Evolutionary conservation across 164 flowering plant genomes (phyloP), one percentile per base, ranked within the genome.

Genomic region (Annona cherimola): DNA sequence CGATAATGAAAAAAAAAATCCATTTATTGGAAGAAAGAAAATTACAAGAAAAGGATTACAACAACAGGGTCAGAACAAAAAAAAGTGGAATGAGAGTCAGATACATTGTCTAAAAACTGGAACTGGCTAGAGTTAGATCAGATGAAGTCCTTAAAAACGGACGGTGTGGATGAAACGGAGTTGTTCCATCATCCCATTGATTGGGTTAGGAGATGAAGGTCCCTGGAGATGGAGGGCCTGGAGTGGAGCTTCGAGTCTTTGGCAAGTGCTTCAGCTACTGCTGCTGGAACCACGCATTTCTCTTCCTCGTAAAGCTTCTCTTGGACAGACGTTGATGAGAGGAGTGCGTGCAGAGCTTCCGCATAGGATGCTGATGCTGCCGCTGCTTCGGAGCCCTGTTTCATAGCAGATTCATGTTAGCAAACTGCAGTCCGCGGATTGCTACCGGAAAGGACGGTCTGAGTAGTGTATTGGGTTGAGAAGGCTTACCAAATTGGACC

Each of bases 241-340:
- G 72, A 75, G 45, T 75, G 67, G 6, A 77, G 39, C 9, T 81
- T 73, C 11, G 45, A 61, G 67, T 82, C 71, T 39, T 78, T 72
- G 42, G 76, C 74, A 5, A 87, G n/a, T 26, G 64, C n/a, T 73
- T 79, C 39, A 9, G 85, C 66, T 42, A 80, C 73, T 3, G 72
- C 67, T 59, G 18, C 67, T 7, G 92, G 84, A 66, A 84, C 86
- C 79, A 91, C 71, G 72, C 97, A 91, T 63, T 83, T 85, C 74
- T 85, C 88, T 44, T 78, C 83, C 3, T 63, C 64, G 69, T 79
- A 88, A n/a, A 91, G 76, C 84, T 83, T 91, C 83, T 88, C 93
- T 77, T 91, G 91, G 46, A 88, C 67, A 16, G 35, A 67, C 57
- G 82, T 59, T 39, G 90, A 89, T 57, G 68, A 76, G 44, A 83